Percentiles rank a stretch among this genome's conserved stretches.
These are phyloP conservation scores for Posidonia australis DNA, from an alignment of 106 monocot species.

Conservation along the genomic window DNA sequence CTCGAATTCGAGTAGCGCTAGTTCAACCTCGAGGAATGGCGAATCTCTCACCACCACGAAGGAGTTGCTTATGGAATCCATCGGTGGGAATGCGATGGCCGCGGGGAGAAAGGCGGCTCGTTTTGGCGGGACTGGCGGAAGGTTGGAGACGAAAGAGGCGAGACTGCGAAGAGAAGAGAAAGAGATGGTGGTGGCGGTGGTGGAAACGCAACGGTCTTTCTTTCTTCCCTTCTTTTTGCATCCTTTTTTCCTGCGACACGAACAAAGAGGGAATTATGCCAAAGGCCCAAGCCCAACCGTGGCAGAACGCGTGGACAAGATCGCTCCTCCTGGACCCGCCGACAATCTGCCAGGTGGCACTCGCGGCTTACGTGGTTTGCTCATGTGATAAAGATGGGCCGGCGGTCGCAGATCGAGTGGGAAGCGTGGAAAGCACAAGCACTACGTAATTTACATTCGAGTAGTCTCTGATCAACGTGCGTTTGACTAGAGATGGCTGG, in stretches of 20 bases:
- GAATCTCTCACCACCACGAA: not conserved
- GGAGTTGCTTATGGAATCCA: not conserved
- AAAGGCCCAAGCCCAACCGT: not conserved
- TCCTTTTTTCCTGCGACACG: no score
- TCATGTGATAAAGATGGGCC: no score
- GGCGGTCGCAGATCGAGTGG: no score
- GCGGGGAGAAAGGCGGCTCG: not conserved
- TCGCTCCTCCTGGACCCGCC: not conserved
- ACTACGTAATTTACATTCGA: no score
- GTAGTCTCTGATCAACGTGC: no score
- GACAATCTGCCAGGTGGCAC: not conserved
- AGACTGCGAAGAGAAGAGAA: not conserved
- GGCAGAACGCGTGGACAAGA: not conserved
- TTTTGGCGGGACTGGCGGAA: not conserved
- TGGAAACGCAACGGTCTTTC: conserved; percentile 1
- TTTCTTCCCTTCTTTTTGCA: not conserved
- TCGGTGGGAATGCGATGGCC: not conserved
- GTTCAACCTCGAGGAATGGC: no score
- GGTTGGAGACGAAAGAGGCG: not conserved
- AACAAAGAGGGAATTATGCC: not conserved
- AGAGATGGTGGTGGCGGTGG: not conserved
- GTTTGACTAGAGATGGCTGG: no score
- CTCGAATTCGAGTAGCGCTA: no score
- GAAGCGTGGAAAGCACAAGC: no score
- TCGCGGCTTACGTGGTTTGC: not conserved